Conservation (phyloP, 306 rosid genomes). For the Prunus campanulata region DNA sequence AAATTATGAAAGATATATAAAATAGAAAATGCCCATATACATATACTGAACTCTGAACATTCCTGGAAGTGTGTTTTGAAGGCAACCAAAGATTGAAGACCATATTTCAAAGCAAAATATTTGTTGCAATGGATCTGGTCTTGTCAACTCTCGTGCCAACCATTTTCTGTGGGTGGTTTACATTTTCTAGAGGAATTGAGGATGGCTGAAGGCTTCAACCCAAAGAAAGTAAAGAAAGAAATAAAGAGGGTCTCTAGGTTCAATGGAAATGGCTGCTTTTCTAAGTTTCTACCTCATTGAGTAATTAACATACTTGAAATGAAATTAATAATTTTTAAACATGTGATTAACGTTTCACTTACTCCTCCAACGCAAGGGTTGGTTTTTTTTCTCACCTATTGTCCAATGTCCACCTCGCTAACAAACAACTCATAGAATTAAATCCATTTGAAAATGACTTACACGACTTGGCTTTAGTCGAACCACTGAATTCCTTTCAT, state of each 20-base stretch:
- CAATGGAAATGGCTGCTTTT: background rate
- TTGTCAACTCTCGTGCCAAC: background rate
- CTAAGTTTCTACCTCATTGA: background rate
- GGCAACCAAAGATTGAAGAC: constrained; percentile 8
- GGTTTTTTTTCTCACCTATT: no score
- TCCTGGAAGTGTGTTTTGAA: background rate
- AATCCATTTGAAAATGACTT: no score
- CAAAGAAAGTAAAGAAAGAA: background rate
- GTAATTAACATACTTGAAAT: background rate
- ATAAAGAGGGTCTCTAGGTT: background rate
- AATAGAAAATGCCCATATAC: background rate
- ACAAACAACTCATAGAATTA: no score
- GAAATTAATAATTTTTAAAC: no score
- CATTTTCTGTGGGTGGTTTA: background rate
- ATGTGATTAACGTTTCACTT: background rate
- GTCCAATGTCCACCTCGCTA: no score
- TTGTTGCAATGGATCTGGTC: constrained; percentile 15
- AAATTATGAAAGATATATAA: background rate
- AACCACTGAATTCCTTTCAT: no score
- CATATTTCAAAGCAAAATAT: constrained; percentile 2
- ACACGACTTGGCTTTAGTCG: no score
- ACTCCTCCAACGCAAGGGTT: no score
- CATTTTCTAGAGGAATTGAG: background rate
- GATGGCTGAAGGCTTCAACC: background rate
- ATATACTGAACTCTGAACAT: background rate